Base-by-base conservation (phyloP, 805 yeast species). In the Myxozyma udenii region DNA sequence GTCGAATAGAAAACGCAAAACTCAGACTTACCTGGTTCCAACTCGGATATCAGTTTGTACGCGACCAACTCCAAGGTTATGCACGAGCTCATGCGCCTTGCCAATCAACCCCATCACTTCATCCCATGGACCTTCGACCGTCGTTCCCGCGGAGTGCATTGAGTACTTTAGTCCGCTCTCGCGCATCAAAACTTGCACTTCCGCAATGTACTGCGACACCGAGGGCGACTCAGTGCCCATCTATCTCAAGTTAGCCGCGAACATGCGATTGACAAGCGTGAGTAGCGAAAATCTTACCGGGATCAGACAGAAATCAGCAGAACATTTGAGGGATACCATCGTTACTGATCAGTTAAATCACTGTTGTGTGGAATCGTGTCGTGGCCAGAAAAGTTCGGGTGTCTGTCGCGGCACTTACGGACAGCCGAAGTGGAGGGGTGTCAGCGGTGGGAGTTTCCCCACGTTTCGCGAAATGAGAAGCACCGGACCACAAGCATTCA, bases 61-160 rank as follows among this genome's bases (percentile, higher is more conserved):
- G 65, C 96, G 76, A 9, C 84, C 76, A 11, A 85, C 80, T 1
- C 95, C 95, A 59, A 78, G 73, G 3, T 74, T 74, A 63, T 88
- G 96, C 47, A 86, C 77, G 41, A 73, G 72, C 63, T 83, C 82
- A 64, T 88, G 96, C 61, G 87, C 71, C 60, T 79, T 77, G 5
- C 96, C 96, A 61, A 88, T 84, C 47, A 87, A 69, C 30, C 75
- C 79, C 80, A 82, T 84, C 1, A 89, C 96, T 49, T 85, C 89
- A 62, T 81, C 80, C 96, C 96, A 89, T n/a, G 88, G 89, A 1
- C 96, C 96, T 62, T 85, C 80, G 61, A 85, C 81, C 1, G 96
- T 87, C 4, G 96, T 88, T 2, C 96, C 96, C 2, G 96, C 96
- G 61, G 95, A 84, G 68, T 88, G 96, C 53, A 88, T 71, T 1